A percentile compares a stretch with the other conserved stretches of the same genome.
Evolutionary conservation across 2,329 filamentous ascomycete species (phyloP).

Genomic region (Aspergillus pseudonomiae): DNA sequence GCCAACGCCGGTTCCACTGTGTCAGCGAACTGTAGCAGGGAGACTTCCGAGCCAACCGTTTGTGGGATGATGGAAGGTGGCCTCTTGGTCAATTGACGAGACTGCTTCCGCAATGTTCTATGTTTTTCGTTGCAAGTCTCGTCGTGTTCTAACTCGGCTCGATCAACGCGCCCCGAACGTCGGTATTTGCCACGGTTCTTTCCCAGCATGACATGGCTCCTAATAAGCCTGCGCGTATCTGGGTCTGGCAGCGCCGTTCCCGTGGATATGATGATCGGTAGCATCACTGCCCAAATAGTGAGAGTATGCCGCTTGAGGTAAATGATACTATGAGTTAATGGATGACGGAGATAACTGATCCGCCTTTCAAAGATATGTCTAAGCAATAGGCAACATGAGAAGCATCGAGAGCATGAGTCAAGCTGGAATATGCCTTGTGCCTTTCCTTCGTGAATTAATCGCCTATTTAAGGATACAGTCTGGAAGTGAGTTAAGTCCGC

Average conservation of each 20-base stretch:
- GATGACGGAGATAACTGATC: background rate
- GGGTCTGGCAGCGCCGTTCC: slow-evolving; percentile 28
- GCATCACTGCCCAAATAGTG: background rate
- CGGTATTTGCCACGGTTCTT: slow-evolving; percentile 42
- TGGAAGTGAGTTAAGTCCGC: background rate
- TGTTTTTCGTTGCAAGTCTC: background rate
- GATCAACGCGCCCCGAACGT: background rate
- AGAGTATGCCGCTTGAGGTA: background rate
- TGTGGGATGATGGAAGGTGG: background rate
- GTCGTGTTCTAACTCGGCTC: background rate
- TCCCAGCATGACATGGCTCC: slow-evolving; percentile 49
- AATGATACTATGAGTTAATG: background rate
- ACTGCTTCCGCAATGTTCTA: slow-evolving; percentile 3
- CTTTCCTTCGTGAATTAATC: background rate
- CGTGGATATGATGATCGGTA: slow-evolving; percentile 9
- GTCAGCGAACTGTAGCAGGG: background rate
- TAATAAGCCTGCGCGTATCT: slow-evolving; percentile 40
- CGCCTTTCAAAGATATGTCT: background rate
- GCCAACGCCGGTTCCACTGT: background rate
- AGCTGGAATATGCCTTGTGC: background rate
- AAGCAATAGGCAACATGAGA: background rate
- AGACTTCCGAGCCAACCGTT: background rate
- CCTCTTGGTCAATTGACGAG: slow-evolving; percentile 15
- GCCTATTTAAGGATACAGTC: background rate
- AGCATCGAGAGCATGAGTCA: background rate